Conservation (phyloP, 208 protist genomes). For the Acanthamoeba healyi region DNA sequence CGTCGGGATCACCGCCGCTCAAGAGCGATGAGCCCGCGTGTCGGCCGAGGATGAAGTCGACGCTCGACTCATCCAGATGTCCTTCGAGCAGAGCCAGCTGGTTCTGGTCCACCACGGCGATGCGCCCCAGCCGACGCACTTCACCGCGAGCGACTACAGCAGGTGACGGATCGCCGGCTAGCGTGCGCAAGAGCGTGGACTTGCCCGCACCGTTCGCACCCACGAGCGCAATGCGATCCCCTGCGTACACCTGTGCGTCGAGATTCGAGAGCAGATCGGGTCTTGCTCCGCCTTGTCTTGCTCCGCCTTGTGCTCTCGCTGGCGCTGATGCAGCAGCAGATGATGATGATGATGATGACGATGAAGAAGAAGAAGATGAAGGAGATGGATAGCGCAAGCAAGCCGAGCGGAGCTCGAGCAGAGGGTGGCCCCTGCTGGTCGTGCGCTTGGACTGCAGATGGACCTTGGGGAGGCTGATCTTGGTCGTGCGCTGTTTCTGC, state of each 20-base stretch:
- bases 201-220: conserved; percentile 91
- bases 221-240: conserved; percentile 78
- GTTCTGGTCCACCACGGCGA: conserved; percentile 76
- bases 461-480: conserved; percentile 61
- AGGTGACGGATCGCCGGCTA: conserved; percentile 83
- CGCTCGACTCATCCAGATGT: conserved; percentile 55
- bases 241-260: conserved; percentile 21
- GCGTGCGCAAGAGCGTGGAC: conserved; percentile 87
- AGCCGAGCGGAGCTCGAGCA: conserved; percentile 33
- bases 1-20: neutral
- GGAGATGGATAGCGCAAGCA: conserved; percentile 81
- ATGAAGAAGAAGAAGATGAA: conserved; percentile 73
- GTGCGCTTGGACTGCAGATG: conserved; percentile 21
- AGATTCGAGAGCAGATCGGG: conserved; percentile 81
- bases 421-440: neutral
- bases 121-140: neutral
- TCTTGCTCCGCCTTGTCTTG: neutral
- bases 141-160: conserved; percentile 43
- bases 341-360: too few relatives aligned
- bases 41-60: conserved; percentile 11
- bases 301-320: too few relatives aligned
- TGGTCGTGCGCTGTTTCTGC: conserved; percentile 22
- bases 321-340: neutral
- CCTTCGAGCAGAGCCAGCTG: conserved; percentile 75
- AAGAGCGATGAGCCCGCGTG: conserved; percentile 66